Percentiles rank a stretch among this genome's conserved stretches.
Evolutionary conservation across 1,139 yeast species (phyloP).

Genomic region (Pichia sp.): DNA sequence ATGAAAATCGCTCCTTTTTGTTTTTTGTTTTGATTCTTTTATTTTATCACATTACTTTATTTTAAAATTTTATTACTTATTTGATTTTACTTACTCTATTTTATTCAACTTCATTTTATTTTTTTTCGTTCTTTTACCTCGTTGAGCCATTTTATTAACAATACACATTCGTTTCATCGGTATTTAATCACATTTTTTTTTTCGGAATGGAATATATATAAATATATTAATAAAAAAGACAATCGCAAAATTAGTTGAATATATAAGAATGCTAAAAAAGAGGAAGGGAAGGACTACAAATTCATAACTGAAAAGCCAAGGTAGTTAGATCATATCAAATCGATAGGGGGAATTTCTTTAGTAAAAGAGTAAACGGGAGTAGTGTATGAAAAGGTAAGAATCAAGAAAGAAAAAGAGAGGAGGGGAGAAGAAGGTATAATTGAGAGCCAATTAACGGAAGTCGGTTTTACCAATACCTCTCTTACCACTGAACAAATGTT

Average conservation of each 20-base stretch:
- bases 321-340: neutral
- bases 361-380: neutral
- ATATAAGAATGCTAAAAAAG: neutral
- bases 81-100: neutral
- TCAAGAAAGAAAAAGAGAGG: neutral
- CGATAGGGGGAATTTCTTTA: neutral
- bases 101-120: neutral
- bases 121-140: neutral
- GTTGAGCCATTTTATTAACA: neutral
- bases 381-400: neutral
- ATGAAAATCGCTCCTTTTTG: neutral
- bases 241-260: neutral
- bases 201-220: neutral
- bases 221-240: neutral
- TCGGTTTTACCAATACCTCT: conserved; percentile 89
- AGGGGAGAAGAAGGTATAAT: neutral
- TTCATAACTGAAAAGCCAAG: neutral
- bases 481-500: conserved; percentile 94
- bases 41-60: neutral
- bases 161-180: neutral
- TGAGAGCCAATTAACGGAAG: conserved; percentile 43
- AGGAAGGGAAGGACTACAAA: neutral
- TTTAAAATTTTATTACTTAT: neutral
- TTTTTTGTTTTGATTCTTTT: neutral
- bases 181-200: neutral